Evolutionary conservation across 2,329 filamentous ascomycete species (phyloP).

Genomic region (Acrocalymma vagum): DNA sequence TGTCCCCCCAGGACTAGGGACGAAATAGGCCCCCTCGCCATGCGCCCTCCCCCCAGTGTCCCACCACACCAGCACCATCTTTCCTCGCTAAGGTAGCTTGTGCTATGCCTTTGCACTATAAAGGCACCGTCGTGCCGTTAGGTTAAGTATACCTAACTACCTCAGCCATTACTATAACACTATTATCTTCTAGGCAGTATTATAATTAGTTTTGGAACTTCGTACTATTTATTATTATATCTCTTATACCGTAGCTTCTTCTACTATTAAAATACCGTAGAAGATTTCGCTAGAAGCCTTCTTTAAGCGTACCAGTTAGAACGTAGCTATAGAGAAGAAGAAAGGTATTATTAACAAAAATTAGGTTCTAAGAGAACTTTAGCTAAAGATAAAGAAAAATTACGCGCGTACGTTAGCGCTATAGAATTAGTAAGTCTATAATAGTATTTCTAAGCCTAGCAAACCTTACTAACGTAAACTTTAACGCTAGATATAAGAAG

Average conservation of each 20-base stretch:
- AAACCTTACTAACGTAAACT: slow-evolving; percentile 13
- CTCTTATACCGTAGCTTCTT: slow-evolving; percentile 5
- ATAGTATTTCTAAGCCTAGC: slow-evolving; percentile 8
- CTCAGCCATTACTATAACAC: slow-evolving; percentile 13
- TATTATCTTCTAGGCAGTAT: slow-evolving; percentile 13
- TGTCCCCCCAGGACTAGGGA: slow-evolving; percentile 6
- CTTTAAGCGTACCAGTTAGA: slow-evolving; percentile 10
- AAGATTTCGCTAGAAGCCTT: slow-evolving; percentile 13
- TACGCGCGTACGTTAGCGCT: slow-evolving; percentile 9
- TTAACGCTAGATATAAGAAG: slow-evolving; percentile 13
- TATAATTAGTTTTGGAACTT: slow-evolving; percentile 9
- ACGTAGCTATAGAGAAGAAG: slow-evolving; percentile 13
- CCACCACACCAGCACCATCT: slow-evolving; percentile 4
- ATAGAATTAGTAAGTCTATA: slow-evolving; percentile 11
- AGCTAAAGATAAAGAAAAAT: slow-evolving; percentile 15
- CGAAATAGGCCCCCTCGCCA: slow-evolving; percentile 7
- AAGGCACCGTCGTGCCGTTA: slow-evolving; percentile 12
- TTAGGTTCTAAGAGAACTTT: slow-evolving; percentile 13
- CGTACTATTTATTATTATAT: slow-evolving; percentile 11
- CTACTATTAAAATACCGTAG: slow-evolving; percentile 10
- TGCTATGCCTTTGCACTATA: slow-evolving; percentile 19
- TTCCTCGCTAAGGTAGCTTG: slow-evolving; percentile 10
- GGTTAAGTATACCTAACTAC: slow-evolving; percentile 16
- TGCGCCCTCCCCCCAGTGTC: slow-evolving; percentile 4
- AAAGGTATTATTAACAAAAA: slow-evolving; percentile 11